Base-by-base conservation (phyloP, 169 alveolate genomes). In the Babesia caballi region DNA sequence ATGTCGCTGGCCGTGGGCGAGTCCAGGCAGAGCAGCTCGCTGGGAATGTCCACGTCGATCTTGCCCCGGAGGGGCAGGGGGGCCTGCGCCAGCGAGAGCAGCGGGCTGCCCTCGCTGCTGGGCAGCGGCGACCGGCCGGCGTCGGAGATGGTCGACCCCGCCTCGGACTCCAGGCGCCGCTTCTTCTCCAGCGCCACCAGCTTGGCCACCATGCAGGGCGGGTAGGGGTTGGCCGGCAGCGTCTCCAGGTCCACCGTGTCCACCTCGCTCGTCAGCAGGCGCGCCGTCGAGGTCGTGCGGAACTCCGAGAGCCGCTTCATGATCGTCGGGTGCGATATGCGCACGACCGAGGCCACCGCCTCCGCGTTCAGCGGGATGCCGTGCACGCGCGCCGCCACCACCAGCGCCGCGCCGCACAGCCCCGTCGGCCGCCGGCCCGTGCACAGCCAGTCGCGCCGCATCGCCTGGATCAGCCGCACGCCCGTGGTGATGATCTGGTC, bases 401-500 rank as follows among this genome's bases (percentile, higher is more conserved):
- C 89, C 63, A 97, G 88, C 19, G 99, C 99, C 0, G 99, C 99
- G n/a, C 99, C 99, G 84, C 99, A 97, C 35, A 98, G 91, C 23
- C 99, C 99, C 32, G 97, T 91, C 1, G 99, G 99, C 67, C 99
- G 91, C 73, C 99, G 91, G 11, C 99, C 99, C 9, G 98, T 94
- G 69, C 91, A 69, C 25, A 98, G 94, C 99, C 99, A 98, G 83
- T 97, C 99, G 40, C 99, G 83, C 70, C 93, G 92, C 98, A 98
- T 92, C 49, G 93, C 98, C 90, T 98, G 98, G 15, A 98, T 91
- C n/a, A 98, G 86, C 38, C 98, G 92, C 32, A 94, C 91, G 0
- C 99, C 99, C 27, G 99, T 96, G 33, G 91, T 91, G 23, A 97
- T 96, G 27, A 98, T 96, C 42, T 88, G 81, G 52, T 92, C 93